Conservation (phyloP, 805 yeast genomes). For the Candida berthetii region DNA sequence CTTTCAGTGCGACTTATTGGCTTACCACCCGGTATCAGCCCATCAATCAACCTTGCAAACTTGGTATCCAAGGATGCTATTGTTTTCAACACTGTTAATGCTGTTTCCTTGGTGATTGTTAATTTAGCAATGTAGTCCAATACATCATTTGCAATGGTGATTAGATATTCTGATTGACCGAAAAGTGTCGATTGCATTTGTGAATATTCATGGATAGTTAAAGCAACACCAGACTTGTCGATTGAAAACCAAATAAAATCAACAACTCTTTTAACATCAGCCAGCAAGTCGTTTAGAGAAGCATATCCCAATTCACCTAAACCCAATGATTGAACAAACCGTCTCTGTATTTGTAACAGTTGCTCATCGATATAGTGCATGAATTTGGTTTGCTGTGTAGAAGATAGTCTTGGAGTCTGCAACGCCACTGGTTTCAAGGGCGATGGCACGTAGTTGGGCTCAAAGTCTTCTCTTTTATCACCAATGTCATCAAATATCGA, state of each 20-base stretch:
- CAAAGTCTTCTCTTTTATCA: conserved; percentile 9
- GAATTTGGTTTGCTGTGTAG: conserved; percentile 51
- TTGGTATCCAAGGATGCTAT: conserved; percentile 33
- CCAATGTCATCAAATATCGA: background rate
- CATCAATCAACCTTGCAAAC: conserved; percentile 31
- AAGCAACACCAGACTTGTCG: conserved; percentile 22
- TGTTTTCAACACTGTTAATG: conserved; percentile 25
- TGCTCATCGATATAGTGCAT: conserved; percentile 48
- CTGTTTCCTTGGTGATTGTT: conserved; percentile 22
- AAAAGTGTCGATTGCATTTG: conserved; percentile 25
- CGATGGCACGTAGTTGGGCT: conserved; percentile 7
- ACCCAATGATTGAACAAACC: conserved; percentile 39
- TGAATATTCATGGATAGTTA: conserved; percentile 5
- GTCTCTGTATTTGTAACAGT: conserved; percentile 47
- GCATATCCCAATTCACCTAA: conserved; percentile 24
- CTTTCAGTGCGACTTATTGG: conserved; percentile 41
- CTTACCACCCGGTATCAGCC: conserved; percentile 25
- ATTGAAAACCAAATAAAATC: conserved; percentile 62
- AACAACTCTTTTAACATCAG: conserved; percentile 41
- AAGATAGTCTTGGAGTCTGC: conserved; percentile 25
- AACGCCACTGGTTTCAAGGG: conserved; percentile 2
- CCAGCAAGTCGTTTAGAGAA: conserved; percentile 27
- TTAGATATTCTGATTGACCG: conserved; percentile 59
- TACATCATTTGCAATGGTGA: conserved; percentile 60
- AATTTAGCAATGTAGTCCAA: conserved; percentile 51